A percentile compares a stretch with the other conserved stretches of the same genome.
phyloP scores from a whole-genome alignment of 2,329 filamentous ascomycete species.

The Ophiostoma ulmi region DNA sequence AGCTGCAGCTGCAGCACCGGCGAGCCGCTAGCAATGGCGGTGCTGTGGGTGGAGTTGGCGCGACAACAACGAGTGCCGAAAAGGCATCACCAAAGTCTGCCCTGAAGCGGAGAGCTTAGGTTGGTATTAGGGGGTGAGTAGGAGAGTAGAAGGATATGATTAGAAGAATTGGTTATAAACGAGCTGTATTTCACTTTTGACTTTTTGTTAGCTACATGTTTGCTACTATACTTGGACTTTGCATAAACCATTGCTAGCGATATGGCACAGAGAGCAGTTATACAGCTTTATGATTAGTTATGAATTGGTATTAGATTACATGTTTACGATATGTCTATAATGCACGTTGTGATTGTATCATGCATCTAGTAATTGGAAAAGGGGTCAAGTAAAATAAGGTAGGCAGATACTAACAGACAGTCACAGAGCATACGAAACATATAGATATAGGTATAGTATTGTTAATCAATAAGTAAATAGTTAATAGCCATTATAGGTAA shows the following conservation, averaged over 20 bases:
- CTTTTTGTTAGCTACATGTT: background rate
- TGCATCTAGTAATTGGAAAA: no score
- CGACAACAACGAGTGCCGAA: background rate
- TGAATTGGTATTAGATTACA: background rate
- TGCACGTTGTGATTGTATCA: background rate
- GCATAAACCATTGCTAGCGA: background rate
- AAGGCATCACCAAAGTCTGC: conserved; percentile 5
- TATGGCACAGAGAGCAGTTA: background rate
- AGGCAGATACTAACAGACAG: background rate
- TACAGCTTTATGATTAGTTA: background rate
- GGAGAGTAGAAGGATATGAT: background rate
- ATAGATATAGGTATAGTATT: background rate
- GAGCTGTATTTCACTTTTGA: background rate
- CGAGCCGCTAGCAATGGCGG: conserved; percentile 26
- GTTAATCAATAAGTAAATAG: conserved; percentile 2
- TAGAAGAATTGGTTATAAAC: background rate
- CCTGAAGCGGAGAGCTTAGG: conserved; percentile 6
- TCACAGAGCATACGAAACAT: background rate
- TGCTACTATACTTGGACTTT: background rate
- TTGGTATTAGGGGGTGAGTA: background rate
- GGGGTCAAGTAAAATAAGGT: no score
- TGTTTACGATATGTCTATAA: background rate
- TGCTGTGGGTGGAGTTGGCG: background rate
- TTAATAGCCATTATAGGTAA: conserved; percentile 9
- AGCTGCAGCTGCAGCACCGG: conserved; percentile 42